Evolutionary conservation across 345 rosid species (phyloP), one percentile per base, ranked within the genome.

Genomic region (Ailanthus altissimus): DNA sequence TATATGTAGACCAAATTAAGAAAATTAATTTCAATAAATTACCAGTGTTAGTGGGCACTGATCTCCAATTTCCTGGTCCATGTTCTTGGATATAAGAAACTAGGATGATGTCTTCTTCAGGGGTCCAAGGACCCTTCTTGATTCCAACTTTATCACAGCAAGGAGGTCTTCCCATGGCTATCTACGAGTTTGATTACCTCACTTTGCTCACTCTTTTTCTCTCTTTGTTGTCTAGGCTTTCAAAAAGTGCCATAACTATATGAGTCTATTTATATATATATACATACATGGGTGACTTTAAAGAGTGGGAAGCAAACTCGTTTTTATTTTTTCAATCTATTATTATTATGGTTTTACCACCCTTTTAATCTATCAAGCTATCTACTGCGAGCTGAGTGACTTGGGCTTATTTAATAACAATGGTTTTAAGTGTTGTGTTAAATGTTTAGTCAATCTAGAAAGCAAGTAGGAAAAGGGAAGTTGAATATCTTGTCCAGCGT

Each of bases 61-160:
- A 90, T 92, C 98, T 90, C 98, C 98, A 94, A 72, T 91, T 94
- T 40, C 98, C 98, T 8, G 98, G 97, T 64, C 98, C 98, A 80
- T 94, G 94, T 85, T 91, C 90, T 84, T 94, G 97, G 69, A 94
- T 92, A 81, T 92, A 94, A 85, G 98, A 90, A 59, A 94, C 98
- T 28, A 94, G 81, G 76, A 94, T 90, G 86, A 94, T 91, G 81
- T 94, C 98, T 80, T 94, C 97, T 78, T 94, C 97, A 79, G 98
- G 98, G 28, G 98, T 94, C 98, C 98, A 94, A 75, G 98, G 98
- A 75, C 98, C 98, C 86, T 94, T 94, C 94, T 94, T 94, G 86
- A 94, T 86, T 15, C 98, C 93, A 63, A 87, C 86, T 88, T 90
- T 91, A 50, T 90, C 93, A 80, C 97, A 94, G 79, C 94, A 94